A percentile compares a stretch with the other conserved stretches of the same genome.
Conservation (phyloP, 1,139 yeast species). For the Hemisphaericaspora subhashii region DNA sequence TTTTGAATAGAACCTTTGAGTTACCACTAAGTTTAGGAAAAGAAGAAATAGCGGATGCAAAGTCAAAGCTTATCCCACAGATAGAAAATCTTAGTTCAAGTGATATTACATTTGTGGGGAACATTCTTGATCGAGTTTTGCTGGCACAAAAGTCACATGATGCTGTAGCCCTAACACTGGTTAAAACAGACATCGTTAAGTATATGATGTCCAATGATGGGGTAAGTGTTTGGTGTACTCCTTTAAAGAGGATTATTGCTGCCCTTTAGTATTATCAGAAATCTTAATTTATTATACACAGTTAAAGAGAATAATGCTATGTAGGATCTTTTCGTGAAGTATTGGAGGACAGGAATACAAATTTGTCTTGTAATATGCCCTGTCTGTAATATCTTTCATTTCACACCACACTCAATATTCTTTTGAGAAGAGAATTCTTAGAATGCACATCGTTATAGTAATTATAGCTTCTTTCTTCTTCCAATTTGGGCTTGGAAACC, state of each 20-base stretch:
- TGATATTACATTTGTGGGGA: slow-evolving; percentile 21
- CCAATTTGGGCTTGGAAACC: slow-evolving; percentile 99
- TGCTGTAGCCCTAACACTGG: slow-evolving; percentile 2
- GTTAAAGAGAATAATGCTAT: slow-evolving; percentile 2
- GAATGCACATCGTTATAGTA: not conserved
- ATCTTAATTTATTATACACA: slow-evolving; percentile 2
- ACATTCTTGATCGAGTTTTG: slow-evolving; percentile 13
- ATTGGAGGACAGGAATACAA: not conserved
- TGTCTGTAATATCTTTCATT: slow-evolving; percentile 1
- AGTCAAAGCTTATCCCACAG: slow-evolving; percentile 25
- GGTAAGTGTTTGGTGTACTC: slow-evolving; percentile 56
- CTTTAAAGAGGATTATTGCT: slow-evolving; percentile 47
- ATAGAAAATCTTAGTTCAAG: slow-evolving; percentile 16
- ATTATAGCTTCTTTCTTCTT: slow-evolving; percentile 59
- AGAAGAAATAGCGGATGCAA: slow-evolving; percentile 38
- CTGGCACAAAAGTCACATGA: slow-evolving; percentile 7
- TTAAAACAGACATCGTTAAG: slow-evolving; percentile 32
- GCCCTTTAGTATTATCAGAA: slow-evolving; percentile 7
- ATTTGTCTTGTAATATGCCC: not conserved
- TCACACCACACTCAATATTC: too few species aligned
- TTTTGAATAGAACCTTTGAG: slow-evolving; percentile 16
- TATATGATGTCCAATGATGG: slow-evolving; percentile 55
- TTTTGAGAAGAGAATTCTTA: not conserved
- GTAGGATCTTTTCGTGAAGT: not conserved
- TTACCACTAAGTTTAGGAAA: slow-evolving; percentile 27